Evolutionary conservation across 495 filamentous ascomycete genomes (phyloP).

Genomic region (Daldinia grandis): DNA sequence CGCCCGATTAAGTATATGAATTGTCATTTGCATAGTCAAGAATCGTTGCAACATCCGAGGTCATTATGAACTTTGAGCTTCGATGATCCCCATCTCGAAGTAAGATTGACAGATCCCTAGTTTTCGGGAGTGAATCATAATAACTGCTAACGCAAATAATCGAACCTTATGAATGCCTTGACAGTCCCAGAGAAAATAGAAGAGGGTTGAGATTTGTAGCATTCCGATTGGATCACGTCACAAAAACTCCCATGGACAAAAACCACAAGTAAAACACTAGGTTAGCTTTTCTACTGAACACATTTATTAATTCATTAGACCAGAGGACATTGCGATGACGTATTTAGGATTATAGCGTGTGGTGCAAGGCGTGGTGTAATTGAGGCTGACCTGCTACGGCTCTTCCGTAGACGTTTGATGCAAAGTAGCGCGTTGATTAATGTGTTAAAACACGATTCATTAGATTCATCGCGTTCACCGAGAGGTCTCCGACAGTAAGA

Average conservation of each 20-base stretch:
- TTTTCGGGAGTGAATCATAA: background rate
- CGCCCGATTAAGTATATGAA: background rate
- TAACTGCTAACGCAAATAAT: background rate
- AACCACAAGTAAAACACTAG: background rate
- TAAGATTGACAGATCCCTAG: background rate
- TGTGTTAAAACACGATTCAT: slow-evolving; percentile 27
- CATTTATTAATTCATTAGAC: background rate
- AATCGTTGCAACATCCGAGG: background rate
- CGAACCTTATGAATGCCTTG: background rate
- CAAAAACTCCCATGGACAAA: background rate
- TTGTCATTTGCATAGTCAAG: background rate
- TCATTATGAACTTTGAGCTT: background rate
- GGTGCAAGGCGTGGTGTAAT: background rate
- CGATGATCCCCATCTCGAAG: background rate
- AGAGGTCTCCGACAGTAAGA: slow-evolving; percentile 38
- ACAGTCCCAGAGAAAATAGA: background rate
- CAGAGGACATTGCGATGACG: slow-evolving; percentile 9
- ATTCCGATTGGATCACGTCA: background rate
- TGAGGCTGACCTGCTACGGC: slow-evolving; percentile 31
- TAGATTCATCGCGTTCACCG: slow-evolving; percentile 40
- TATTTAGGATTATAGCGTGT: slow-evolving; percentile 12
- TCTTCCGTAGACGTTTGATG: slow-evolving; percentile 21
- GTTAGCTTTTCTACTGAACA: background rate
- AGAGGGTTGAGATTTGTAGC: background rate
- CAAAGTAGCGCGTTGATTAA: slow-evolving; percentile 23